Conservation (phyloP, 129 eudicot species). For the Pseudognaphalium luteoalbum region DNA sequence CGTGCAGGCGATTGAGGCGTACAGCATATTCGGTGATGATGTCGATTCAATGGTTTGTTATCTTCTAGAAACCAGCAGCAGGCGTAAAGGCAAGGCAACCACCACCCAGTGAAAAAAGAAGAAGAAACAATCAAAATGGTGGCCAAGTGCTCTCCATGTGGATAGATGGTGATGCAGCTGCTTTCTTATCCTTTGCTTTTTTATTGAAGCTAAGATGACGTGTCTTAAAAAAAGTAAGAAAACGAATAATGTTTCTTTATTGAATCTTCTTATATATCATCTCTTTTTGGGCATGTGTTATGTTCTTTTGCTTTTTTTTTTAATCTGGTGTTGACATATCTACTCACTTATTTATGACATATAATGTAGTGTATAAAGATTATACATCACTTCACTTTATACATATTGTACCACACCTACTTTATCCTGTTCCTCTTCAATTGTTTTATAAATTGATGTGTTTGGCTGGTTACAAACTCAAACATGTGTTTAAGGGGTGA, state of each 20-base stretch:
- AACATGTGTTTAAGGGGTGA: no score
- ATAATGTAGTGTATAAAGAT: background rate
- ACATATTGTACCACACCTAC: background rate
- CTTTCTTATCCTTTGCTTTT: background rate
- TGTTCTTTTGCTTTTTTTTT: constrained; percentile 5
- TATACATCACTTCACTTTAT: background rate
- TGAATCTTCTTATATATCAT: constrained; percentile 17
- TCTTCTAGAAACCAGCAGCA: constrained; percentile 59
- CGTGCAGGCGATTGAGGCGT: constrained; percentile 88
- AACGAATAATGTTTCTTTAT: constrained; percentile 13
- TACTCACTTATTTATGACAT: background rate
- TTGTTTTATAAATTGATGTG: no score
- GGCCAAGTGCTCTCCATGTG: background rate
- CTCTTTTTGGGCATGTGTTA: constrained; percentile 28
- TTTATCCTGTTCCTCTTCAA: background rate
- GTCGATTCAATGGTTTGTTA: constrained; percentile 83
- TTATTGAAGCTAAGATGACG: background rate
- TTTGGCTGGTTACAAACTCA: no score
- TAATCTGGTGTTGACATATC: constrained; percentile 21
- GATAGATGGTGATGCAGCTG: background rate
- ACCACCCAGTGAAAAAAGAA: background rate
- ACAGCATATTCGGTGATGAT: constrained; percentile 82
- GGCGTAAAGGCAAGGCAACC: constrained; percentile 65
- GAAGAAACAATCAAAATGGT: background rate
- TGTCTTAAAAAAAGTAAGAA: background rate